Base-by-base conservation (phyloP, 768 basidiomycete species). In the Auricularia cornea region DNA sequence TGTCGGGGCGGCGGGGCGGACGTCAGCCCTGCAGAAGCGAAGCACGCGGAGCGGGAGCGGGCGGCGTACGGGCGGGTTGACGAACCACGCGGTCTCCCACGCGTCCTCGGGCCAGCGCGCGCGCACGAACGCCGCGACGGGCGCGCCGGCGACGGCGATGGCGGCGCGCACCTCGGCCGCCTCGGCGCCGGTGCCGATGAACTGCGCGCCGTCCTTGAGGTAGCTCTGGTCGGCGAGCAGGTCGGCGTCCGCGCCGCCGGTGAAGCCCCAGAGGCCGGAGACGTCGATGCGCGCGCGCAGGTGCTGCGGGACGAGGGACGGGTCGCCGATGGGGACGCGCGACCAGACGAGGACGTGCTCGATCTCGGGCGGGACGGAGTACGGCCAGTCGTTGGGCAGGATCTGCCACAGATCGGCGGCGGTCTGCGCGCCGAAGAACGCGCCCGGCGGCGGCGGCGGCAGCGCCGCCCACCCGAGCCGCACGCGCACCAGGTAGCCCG, bases 81-180 rank as follows among this genome's bases (percentile, higher is more conserved):
- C 88, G 69, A 93, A 93, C 92, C 92, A 94, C 2, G 89, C 90
- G 0, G 90, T 91, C 74, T 94, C 92, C 91, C 90, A 94, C n/a
- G 82, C 80, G 3, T 69, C 71, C 69, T 91, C 89, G 20, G 70
- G 68, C 92, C 92, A 94, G 59, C 84, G 76, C 59, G 77, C 78
- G 71, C 74, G 78, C 14, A 94, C 82, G 72, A 88, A 93, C 59
- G 72, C 73, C 35, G 82, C 78, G 51, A 92, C 83, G 66, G 89
- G 85, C 51, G 67, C 71, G 5, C 85, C 85, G 3, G 83, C 86
- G 6, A 33, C 57, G 14, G 56, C 32, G 41, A 70, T 60, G 26
- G 62, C 57, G 2, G n/a, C 20, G 10, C 64, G 64, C 38, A 63
- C 59, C 33, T 60, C 62, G 12, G 54, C 30, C 12, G 51, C 83